Evolutionary conservation across 176 grass and related monocot species (phyloP), one percentile per base, ranked within the genome.

Genomic region (Dactylis glomerata): DNA sequence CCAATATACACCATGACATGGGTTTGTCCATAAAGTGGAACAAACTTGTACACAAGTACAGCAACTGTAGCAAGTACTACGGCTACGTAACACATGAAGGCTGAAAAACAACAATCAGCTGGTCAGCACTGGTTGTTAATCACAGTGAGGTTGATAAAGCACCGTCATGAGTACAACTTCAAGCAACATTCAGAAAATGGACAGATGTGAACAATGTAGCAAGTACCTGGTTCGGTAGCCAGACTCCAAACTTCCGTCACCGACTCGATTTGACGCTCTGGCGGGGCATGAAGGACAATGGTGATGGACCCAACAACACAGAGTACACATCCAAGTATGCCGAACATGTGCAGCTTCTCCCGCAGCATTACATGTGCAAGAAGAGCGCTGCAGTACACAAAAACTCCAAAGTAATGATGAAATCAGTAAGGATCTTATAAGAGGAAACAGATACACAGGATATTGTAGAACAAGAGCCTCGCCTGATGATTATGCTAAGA

Each of bases 1-100:
- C 89, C 94, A 83, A 93, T 88, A 57, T 96, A 96, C 65, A 96
- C 91, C 91, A 96, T 96, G 68, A 96, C 88, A 85, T 96, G 94
- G 45, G 94, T 93, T 64, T 96, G 94, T 2, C 94, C 94, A 81
- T 88, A 96, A 61, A 86, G 88, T 45, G 94, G 94, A 62, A 93
- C 80, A 87, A 91, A 84, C 88, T 84, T 84, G 75, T 76, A 91
- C 77, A 93, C 85, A 71, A 96, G 88, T 77, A 96, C 17, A 17
- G 49, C 84, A 42, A 82, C 91, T 58, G 83, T 61, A 32, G 84
- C 77, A 86, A 96, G 84, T 55, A 93, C 91, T 32, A 88, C 78
- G 69, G 37, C 84, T 71, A 75, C 89, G 81, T 96, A 96, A 66
- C 88, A 87, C 58, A 91, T 72, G 81, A 96, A 96, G 55, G 88